A percentile compares a stretch with the other conserved stretches of the same genome.
Conservation (phyloP, 2,329 filamentous ascomycete species). For the Colletotrichum scovillei region DNA sequence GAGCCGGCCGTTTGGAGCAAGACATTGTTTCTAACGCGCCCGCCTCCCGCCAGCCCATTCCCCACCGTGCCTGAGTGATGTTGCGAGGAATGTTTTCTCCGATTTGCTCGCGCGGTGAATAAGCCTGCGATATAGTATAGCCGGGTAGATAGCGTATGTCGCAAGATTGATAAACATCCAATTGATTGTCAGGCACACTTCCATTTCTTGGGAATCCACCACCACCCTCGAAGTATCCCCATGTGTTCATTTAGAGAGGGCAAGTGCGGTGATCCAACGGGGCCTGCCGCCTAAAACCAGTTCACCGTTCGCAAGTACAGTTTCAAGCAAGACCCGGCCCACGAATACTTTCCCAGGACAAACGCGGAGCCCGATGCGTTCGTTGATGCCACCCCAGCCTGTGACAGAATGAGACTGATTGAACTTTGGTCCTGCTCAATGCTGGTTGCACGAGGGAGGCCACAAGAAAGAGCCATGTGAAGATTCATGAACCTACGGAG, state of each 20-base stretch:
- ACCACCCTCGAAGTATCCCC: background rate
- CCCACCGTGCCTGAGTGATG: constrained; percentile 18
- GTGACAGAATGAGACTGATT: background rate
- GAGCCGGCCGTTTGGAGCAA: constrained; percentile 29
- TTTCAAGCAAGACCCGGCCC: background rate
- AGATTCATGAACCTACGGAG: background rate
- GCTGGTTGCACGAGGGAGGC: background rate
- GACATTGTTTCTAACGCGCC: constrained; percentile 31
- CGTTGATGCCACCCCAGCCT: background rate
- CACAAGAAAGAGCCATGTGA: constrained; percentile 15
- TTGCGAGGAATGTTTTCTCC: constrained; percentile 22
- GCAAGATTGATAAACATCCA: background rate
- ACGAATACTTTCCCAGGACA: background rate
- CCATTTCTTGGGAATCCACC: background rate
- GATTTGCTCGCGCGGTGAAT: constrained; percentile 6
- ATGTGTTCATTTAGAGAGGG: background rate
- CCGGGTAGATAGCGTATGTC: background rate
- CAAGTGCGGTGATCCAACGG: background rate
- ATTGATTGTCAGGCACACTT: background rate
- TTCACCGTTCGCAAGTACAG: background rate
- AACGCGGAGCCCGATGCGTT: background rate
- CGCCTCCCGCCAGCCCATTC: constrained; percentile 29
- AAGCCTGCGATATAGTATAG: background rate
- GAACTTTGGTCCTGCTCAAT: background rate
- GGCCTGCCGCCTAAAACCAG: background rate